phyloP scores from a whole-genome alignment of 2,329 filamentous ascomycete genomes.

The Gremmenia infestans region DNA sequence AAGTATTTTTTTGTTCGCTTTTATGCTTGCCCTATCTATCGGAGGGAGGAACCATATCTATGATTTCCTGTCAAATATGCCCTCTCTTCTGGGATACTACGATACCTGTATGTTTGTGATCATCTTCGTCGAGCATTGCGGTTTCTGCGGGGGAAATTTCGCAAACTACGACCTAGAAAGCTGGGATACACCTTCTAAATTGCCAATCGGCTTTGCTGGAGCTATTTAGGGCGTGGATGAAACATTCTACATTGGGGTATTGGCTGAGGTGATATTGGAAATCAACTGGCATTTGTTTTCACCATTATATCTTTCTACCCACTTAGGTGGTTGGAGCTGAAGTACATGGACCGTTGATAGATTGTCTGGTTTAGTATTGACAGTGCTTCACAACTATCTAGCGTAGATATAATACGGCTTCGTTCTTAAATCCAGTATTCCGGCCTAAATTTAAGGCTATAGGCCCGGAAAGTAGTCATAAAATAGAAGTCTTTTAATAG shows the following conservation, averaged over 20 bases:
- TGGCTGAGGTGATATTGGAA: constrained; percentile 47
- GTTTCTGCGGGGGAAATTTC: constrained; percentile 37
- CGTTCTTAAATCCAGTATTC: too few species aligned
- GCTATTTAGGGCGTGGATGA: constrained; percentile 56
- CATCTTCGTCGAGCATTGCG: constrained; percentile 43
- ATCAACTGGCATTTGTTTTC: constrained; percentile 48
- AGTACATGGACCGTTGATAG: constrained; percentile 37
- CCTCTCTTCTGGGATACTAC: constrained; percentile 47
- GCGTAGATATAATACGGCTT: too few species aligned
- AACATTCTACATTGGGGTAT: constrained; percentile 29
- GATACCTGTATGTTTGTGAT: constrained; percentile 45
- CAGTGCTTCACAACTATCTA: too few species aligned
- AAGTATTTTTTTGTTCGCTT: constrained; percentile 41
- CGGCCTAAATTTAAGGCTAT: too few species aligned
- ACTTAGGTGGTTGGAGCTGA: constrained; percentile 44
- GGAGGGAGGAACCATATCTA: constrained; percentile 40
- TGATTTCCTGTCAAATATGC: constrained; percentile 41
- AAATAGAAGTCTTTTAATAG: too few species aligned
- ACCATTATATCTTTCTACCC: constrained; percentile 44
- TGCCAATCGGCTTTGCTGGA: constrained; percentile 42
- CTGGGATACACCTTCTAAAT: constrained; percentile 40
- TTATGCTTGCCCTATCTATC: constrained; percentile 41
- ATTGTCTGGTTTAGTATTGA: background rate
- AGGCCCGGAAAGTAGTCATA: too few species aligned
- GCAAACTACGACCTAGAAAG: constrained; percentile 43